Evolutionary conservation across 1,139 yeast species (phyloP), one percentile per base, ranked within the genome.

Genomic region (Blastobotrys arbuscula): DNA sequence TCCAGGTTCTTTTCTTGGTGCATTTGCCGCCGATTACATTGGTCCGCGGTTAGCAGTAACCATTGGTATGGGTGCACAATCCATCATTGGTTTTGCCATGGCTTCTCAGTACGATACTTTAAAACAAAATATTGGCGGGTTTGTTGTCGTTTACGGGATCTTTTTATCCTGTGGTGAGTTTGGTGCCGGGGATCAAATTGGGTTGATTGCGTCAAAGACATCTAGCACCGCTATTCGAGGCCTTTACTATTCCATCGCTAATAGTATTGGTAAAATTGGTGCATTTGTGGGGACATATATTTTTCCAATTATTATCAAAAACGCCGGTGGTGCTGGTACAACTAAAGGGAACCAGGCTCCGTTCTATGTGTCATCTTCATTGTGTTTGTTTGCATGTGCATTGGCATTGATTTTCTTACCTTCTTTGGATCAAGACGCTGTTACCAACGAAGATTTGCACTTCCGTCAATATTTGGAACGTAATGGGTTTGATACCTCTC

Each of bases 111-210:
- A 84, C 63, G 70, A 73, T 36, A 60, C 64, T 20, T 75, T 90
- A 57, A 71, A 73, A 54, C 63, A 76, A 42, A 78, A 84, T 58
- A 71, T 88, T 61, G 96, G 79, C 30, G 92, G 81, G 0, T 88
- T 90, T 62, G 83, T 81, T 42, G 92, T 88, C 36, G 84, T 85
- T 19, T 89, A 83, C 63, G 97, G 97, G 70, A 78, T 90, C 55
- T 90, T 89, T 67, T 71, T 80, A 63, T 74, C 96, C 6, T 73
- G 87, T 44, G 97, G 97, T 59, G 97, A 90, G 68, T 85, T 89
- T 66, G 96, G 96, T 23, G 90, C 96, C 15, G 97, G 97, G 69
- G 88, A 89, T 68, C 87, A 86, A 67, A 83, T 85, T 65, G 97
- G 97, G 57, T 71, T 85, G 51, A 73, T 90, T 54, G 95, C 96